Conservation (phyloP, 1,284 basidiomycete genomes). For the Mrakiaceae sp. region DNA sequence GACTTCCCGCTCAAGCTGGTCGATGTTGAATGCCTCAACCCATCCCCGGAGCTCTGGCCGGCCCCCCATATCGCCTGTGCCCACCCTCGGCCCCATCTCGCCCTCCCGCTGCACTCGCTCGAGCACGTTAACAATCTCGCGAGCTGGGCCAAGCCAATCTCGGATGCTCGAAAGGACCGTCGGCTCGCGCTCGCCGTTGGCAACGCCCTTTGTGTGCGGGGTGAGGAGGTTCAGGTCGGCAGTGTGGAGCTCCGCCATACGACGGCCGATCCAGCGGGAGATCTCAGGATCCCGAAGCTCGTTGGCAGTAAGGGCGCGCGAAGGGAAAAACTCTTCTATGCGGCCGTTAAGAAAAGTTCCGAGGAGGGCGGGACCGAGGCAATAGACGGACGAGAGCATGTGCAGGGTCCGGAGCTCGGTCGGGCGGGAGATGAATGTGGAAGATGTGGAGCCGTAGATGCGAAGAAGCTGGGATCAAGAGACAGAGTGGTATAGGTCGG, state of each 20-base stretch:
- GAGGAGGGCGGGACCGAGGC: conserved; percentile 79
- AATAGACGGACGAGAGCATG: conserved; percentile 69
- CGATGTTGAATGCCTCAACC: conserved; percentile 30
- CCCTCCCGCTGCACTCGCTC: conserved; percentile 1
- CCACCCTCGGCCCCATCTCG: not conserved
- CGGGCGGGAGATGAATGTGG: conserved; percentile 68
- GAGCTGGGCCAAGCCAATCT: conserved; percentile 53
- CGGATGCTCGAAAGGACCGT: conserved; percentile 50
- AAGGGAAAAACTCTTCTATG: conserved; percentile 85
- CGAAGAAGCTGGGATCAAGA: conserved; percentile 45
- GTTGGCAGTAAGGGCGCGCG: conserved; percentile 57
- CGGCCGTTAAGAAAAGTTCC: conserved; percentile 90
- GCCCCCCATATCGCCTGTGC: not conserved
- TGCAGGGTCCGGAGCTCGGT: conserved; percentile 77
- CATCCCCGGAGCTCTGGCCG: conserved; percentile 25
- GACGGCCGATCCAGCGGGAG: conserved; percentile 70
- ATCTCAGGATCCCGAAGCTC: conserved; percentile 64
- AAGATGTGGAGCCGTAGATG: conserved; percentile 78
- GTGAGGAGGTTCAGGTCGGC: conserved; percentile 63
- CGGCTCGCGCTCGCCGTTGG: conserved; percentile 35
- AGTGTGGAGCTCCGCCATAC: conserved; percentile 87
- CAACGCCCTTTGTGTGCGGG: conserved; percentile 33
- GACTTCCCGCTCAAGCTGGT: conserved; percentile 29
- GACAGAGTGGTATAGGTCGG: conserved; percentile 47
- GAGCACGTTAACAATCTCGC: conserved; percentile 38